phyloP scores from a whole-genome alignment of 106 monocot species.

The Agapanthus africanus region DNA sequence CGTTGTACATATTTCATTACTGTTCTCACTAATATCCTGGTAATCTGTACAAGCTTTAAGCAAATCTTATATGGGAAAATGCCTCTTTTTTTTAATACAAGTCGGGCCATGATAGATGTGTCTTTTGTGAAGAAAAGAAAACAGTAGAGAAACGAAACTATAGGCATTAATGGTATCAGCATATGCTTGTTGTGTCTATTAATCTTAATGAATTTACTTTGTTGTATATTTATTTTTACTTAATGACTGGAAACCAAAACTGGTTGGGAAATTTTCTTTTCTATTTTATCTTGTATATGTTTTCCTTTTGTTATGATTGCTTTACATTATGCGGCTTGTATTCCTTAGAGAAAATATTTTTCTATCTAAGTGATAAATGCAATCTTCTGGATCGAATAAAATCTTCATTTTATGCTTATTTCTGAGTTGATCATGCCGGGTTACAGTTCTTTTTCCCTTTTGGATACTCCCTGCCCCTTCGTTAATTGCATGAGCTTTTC shows the following conservation, averaged over 20 bases:
- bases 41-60: neutral
- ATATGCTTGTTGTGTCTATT: neutral
- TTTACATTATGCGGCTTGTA: neutral
- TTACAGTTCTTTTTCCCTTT: too few species aligned
- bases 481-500: too few species aligned
- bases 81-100: conserved; percentile 3
- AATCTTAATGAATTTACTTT: neutral
- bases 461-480: too few species aligned
- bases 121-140: conserved; percentile 1
- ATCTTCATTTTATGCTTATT: too few species aligned
- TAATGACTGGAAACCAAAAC: neutral
- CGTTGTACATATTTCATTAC: neutral
- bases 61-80: neutral
- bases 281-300: neutral
- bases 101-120: neutral
- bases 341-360: neutral
- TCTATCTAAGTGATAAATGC: too few species aligned
- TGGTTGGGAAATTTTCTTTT: neutral
- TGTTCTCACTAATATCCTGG: neutral
- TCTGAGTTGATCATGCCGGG: too few species aligned
- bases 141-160: neutral
- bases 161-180: neutral
- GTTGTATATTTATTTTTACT: neutral
- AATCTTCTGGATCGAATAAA: too few species aligned
- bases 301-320: neutral